Conservation (phyloP, 306 rosid genomes). For the Trifolium dubium region DNA sequence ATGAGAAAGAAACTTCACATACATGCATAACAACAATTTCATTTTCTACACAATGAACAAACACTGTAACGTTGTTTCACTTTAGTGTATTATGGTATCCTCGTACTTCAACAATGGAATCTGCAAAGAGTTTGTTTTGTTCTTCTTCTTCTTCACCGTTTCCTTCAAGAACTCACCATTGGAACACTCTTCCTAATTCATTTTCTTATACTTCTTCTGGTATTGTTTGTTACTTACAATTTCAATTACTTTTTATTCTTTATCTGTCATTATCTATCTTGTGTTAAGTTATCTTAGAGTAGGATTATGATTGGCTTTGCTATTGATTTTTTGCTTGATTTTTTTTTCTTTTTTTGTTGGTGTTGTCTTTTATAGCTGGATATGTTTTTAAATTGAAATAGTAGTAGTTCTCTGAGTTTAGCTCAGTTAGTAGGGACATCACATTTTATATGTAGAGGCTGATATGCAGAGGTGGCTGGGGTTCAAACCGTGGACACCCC, state of each 20-base stretch:
- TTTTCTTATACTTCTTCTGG: constrained; percentile 59
- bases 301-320: neutral
- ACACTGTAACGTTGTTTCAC: neutral
- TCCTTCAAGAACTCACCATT: constrained; percentile 60
- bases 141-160: constrained; percentile 64
- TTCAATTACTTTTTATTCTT: neutral
- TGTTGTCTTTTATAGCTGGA: neutral
- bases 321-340: neutral
- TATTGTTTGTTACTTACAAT: neutral
- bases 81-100: constrained; percentile 20
- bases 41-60: constrained; percentile 16
- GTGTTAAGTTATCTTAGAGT: neutral
- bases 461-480: no score
- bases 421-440: no score
- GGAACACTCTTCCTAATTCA: constrained; percentile 56
- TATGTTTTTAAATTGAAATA: constrained; percentile 9
- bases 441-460: no score
- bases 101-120: constrained; percentile 63
- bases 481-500: no score
- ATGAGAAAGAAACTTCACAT: neutral
- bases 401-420: no score
- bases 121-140: constrained; percentile 63
- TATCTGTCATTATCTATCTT: no score
- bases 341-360: no score
- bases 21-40: neutral